Evolutionary conservation across 768 basidiomycete genomes (phyloP).

Genomic region (Panaeolus cyanescens): DNA sequence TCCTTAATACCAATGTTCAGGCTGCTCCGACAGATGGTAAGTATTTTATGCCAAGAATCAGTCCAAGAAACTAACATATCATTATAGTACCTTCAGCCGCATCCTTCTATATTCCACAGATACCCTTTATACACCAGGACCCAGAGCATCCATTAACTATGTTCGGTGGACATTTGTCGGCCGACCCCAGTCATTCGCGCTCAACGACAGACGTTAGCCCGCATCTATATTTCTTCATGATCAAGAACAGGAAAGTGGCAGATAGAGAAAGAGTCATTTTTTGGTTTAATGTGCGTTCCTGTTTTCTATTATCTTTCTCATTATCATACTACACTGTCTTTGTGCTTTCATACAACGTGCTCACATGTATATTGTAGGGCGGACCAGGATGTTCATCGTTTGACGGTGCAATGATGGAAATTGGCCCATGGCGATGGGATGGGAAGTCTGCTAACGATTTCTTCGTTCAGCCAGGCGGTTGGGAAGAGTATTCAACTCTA

Average conservation of each 20-base stretch:
- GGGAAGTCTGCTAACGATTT: slow-evolving; percentile 60
- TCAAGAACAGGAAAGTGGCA: slow-evolving; percentile 85
- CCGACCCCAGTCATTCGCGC: slow-evolving; percentile 63
- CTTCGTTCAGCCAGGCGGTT: slow-evolving; percentile 79
- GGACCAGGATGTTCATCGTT: slow-evolving; percentile 98
- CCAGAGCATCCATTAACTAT: slow-evolving; percentile 71
- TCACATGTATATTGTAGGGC: slow-evolving; percentile 51
- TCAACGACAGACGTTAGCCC: slow-evolving; percentile 63
- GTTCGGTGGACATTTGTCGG: slow-evolving; percentile 84
- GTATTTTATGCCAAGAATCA: slow-evolving; percentile 11
- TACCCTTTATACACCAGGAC: slow-evolving; percentile 80
- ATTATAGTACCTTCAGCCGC: slow-evolving; percentile 72
- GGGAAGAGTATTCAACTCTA: slow-evolving; percentile 97
- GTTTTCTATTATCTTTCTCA: too few relatives aligned
- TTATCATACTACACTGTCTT: too few relatives aligned
- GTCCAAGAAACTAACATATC: background rate
- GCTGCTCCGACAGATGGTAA: slow-evolving; percentile 41
- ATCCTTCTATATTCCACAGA: slow-evolving; percentile 76
- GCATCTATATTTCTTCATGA: slow-evolving; percentile 87
- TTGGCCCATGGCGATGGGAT: slow-evolving; percentile 90
- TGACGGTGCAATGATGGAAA: slow-evolving; percentile 97
- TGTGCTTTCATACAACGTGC: too few relatives aligned
- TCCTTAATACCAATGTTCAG: slow-evolving; percentile 9
- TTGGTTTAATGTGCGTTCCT: slow-evolving; percentile 87
- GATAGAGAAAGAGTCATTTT: slow-evolving; percentile 90